phyloP scores from a whole-genome alignment of 2,329 filamentous ascomycete genomes.

The Ilyonectria destructans region DNA sequence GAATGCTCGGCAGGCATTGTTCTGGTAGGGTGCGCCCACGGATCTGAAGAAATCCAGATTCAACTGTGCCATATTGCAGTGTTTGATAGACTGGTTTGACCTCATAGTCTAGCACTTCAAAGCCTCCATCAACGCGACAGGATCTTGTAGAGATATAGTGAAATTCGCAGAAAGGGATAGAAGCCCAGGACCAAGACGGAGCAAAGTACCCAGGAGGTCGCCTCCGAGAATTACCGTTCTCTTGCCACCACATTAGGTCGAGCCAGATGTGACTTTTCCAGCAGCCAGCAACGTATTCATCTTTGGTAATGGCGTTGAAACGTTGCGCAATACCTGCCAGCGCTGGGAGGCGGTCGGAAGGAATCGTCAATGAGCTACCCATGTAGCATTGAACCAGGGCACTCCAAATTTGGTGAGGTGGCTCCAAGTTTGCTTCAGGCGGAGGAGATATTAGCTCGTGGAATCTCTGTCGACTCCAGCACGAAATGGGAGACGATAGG shows the following conservation, averaged over 20 bases:
- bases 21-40: neutral
- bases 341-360: neutral
- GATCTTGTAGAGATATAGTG: neutral
- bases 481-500: neutral
- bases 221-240: neutral
- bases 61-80: neutral
- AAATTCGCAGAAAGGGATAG: neutral
- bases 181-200: neutral
- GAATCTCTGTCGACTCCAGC: constrained; percentile 15
- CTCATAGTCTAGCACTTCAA: neutral
- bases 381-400: neutral
- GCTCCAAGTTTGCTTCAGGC: neutral
- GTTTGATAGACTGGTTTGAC: neutral
- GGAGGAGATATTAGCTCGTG: neutral
- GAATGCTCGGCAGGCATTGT: too few species aligned
- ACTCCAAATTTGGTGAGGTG: neutral
- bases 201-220: neutral
- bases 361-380: neutral
- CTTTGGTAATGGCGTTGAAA: neutral
- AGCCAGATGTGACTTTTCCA: neutral
- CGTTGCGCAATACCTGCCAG: neutral
- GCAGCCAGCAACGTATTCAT: neutral
- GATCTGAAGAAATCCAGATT: neutral
- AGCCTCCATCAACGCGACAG: neutral
- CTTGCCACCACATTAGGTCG: neutral